Evolutionary conservation across 1,284 basidiomycete species (phyloP), one percentile per base, ranked within the genome.

Genomic region (Microbotryum scabiosae): DNA sequence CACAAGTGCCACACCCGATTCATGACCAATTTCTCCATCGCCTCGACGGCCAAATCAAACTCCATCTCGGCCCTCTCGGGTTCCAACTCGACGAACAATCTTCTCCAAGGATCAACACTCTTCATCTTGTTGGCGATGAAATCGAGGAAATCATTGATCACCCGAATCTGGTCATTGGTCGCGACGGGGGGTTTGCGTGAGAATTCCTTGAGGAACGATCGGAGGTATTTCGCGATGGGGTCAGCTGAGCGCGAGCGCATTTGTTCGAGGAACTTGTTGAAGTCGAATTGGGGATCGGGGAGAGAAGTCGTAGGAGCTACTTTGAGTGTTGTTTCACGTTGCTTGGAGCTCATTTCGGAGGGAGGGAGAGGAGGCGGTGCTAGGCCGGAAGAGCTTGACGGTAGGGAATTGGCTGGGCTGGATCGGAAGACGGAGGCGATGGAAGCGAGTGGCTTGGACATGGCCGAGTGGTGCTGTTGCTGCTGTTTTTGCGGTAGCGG

Each of bases 1-100:
- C 48, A 73, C 72, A 73, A 50, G 50, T 77, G 90, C 75, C 96
- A 97, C 58, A 97, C 78, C 54, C 93, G 81, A 72, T 98, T 99
- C 96, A 98, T 98, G 70, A 98, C 91, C 12, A 98, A 82, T 76
- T 98, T 98, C 80, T 98, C 94, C 90, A 98, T 97, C 56, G 92
- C 93, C 77, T 98, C 94, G 78, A 91, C 84, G 0, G 93, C 91
- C 70, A 97, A 93, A 63, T 97, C 96, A 70, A 98, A 97, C 74
- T 98, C 93, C 5, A 78, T 78, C 26, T 89, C 85, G 5, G 82
- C 80, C 5, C 61, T 51, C 52, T 68, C 69, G 20, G 53, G 41
- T 20, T 62, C 65, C 5, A 55, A 44, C 14, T 53, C 49, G 51
- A 53, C n/a, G 51, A 53, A 51, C 46, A n/a, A 21, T 20, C 21